Evolutionary conservation across 331 rosid genomes (phyloP).

Genomic region (Pyrus hybrid): DNA sequence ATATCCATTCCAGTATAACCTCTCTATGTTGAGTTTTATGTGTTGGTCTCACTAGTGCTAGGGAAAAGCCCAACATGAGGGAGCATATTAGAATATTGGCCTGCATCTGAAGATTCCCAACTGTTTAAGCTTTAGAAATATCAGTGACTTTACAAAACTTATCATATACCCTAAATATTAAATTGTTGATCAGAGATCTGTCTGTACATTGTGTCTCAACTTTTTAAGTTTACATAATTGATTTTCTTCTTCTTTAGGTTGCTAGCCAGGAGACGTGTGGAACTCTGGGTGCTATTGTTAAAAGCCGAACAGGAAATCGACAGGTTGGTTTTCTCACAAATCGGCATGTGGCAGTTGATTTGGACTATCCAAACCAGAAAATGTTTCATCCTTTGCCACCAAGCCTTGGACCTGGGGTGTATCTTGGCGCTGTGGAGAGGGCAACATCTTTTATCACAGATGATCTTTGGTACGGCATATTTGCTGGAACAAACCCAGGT

Average conservation of each 20-base stretch:
- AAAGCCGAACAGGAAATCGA: conserved; percentile 80
- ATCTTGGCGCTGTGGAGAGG: conserved; percentile 98
- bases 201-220: neutral
- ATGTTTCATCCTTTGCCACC: conserved; percentile 99
- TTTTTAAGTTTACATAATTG: conserved; percentile 3
- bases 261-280: conserved; percentile 98
- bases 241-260: conserved; percentile 54
- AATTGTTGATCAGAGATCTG: conserved; percentile 15
- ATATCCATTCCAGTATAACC: neutral
- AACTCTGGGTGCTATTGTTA: conserved; percentile 94
- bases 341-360: conserved; percentile 97
- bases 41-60: neutral
- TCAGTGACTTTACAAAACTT: neutral
- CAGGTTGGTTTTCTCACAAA: conserved; percentile 96
- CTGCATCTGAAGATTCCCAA: neutral
- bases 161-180: conserved; percentile 5
- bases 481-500: conserved; percentile 99
- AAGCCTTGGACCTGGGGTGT: conserved; percentile 96
- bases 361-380: conserved; percentile 96
- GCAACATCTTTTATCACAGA: conserved; percentile 97
- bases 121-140: neutral
- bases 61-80: neutral
- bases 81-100: neutral
- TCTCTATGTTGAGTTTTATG: neutral
- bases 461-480: conserved; percentile 93